Evolutionary conservation across 768 basidiomycete genomes (phyloP).

Genomic region (Gautieria morchelliformis): DNA sequence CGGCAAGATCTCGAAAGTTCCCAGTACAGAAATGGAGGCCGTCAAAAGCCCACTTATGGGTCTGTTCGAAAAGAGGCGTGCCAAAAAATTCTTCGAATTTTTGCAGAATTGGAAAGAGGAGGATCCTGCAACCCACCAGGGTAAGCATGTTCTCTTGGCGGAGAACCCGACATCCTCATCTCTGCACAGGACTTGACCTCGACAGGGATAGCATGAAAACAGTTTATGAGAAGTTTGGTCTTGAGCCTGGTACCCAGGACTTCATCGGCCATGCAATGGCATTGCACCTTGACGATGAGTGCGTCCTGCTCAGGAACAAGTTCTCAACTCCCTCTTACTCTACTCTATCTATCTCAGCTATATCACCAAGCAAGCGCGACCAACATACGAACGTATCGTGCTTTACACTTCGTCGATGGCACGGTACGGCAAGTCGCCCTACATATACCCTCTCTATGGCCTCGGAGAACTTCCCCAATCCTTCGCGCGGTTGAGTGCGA

Average conservation of each 20-base stretch:
- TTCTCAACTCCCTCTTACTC: neutral
- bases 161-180: neutral
- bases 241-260: constrained; percentile 96
- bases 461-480: constrained; percentile 98
- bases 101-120: constrained; percentile 92
- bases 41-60: constrained; percentile 95
- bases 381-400: constrained; percentile 88
- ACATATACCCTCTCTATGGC: constrained; percentile 98
- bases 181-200: constrained; percentile 56
- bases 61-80: constrained; percentile 95
- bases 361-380: constrained; percentile 83
- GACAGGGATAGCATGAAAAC: constrained; percentile 88
- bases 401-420: constrained; percentile 99
- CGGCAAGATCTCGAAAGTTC: constrained; percentile 94
- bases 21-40: constrained; percentile 95
- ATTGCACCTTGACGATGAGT: constrained; percentile 96
- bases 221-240: constrained; percentile 93
- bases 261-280: constrained; percentile 99
- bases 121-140: constrained; percentile 94
- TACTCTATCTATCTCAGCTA: constrained; percentile 46
- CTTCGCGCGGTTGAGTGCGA: constrained; percentile 94
- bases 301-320: constrained; percentile 23
- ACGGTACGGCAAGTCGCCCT: constrained; percentile 97
- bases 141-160: constrained; percentile 30
- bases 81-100: constrained; percentile 98